These are phyloP conservation scores for Malassezia vespertilionis DNA, from an alignment of 1,284 basidiomycete genomes.

Conservation along the genomic window DNA sequence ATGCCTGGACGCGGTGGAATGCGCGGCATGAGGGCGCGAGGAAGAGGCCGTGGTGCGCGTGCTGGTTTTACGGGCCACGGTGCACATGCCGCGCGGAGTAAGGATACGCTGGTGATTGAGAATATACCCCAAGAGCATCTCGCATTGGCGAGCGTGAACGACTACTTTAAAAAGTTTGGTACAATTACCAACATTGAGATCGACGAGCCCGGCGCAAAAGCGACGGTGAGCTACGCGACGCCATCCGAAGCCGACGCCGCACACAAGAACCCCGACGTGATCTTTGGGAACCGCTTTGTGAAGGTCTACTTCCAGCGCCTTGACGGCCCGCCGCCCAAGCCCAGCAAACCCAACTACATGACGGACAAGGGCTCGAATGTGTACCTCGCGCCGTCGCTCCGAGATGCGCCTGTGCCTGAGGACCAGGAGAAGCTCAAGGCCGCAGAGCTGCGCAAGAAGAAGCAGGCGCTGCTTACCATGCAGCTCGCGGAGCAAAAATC, in stretches of 20 bases:
- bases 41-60: conserved; percentile 38
- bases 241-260: conserved; percentile 76
- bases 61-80: conserved; percentile 43
- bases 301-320: conserved; percentile 54
- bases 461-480: conserved; percentile 66
- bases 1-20: conserved; percentile 2
- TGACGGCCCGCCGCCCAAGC: conserved; percentile 26
- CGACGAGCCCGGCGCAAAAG: conserved; percentile 62
- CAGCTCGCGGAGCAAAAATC: conserved; percentile 82
- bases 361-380: conserved; percentile 34
- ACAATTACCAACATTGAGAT: conserved; percentile 85
- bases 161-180: conserved; percentile 85
- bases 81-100: conserved; percentile 28
- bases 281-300: conserved; percentile 86
- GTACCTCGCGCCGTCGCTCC: conserved; percentile 30
- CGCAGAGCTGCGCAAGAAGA: conserved; percentile 52
- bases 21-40: conserved; percentile 52
- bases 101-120: conserved; percentile 81
- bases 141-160: conserved; percentile 65
- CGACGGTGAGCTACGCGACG: conserved; percentile 74
- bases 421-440: conserved; percentile 45
- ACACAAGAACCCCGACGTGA: conserved; percentile 82
- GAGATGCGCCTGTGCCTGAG: not conserved
- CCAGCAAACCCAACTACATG: conserved; percentile 27
- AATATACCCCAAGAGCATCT: conserved; percentile 79